Conservation (phyloP, 768 basidiomycete species). For the Phaeotremella skinneri region DNA sequence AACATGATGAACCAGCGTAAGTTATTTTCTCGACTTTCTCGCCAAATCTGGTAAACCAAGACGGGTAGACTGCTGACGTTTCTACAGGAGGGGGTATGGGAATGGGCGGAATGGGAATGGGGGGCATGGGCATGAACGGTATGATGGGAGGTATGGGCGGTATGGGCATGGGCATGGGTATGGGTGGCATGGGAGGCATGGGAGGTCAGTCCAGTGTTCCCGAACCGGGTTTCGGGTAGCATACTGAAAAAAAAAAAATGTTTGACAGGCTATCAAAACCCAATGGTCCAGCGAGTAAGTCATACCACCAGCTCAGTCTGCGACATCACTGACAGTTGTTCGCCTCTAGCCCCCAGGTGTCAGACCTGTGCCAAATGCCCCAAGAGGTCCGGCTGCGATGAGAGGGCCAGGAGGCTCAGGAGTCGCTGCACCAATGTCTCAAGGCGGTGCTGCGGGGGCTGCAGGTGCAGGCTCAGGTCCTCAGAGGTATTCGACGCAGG, state of each 20-base stretch:
- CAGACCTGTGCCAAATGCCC: slow-evolving; percentile 43
- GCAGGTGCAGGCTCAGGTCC: slow-evolving; percentile 32
- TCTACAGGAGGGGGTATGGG: slow-evolving; percentile 38
- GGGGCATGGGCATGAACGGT: slow-evolving; percentile 28
- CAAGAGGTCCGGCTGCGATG: slow-evolving; percentile 51
- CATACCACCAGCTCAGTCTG: background rate
- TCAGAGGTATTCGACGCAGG: slow-evolving; percentile 50
- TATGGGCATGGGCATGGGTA: slow-evolving; percentile 52
- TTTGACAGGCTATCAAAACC: slow-evolving; percentile 2
- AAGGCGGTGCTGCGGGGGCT: slow-evolving; percentile 18
- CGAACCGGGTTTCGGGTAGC: background rate
- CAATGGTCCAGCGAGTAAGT: slow-evolving; percentile 11
- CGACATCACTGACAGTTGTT: background rate
- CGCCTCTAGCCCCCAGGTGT: slow-evolving; percentile 6
- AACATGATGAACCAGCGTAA: slow-evolving; percentile 33
- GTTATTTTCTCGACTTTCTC: background rate
- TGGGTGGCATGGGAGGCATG: slow-evolving; percentile 39
- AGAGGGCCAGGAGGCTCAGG: slow-evolving; percentile 23
- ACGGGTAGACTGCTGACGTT: background rate
- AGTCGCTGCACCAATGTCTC: slow-evolving; percentile 5
- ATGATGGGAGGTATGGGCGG: slow-evolving; percentile 35
- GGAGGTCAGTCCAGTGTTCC: slow-evolving; percentile 17
- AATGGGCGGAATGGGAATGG: slow-evolving; percentile 38
- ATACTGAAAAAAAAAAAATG: too few relatives aligned
- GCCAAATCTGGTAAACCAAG: background rate